Evolutionary conservation across 192 early-diverging fungal species (phyloP).

Genomic region (Powellomyces hirtus): DNA sequence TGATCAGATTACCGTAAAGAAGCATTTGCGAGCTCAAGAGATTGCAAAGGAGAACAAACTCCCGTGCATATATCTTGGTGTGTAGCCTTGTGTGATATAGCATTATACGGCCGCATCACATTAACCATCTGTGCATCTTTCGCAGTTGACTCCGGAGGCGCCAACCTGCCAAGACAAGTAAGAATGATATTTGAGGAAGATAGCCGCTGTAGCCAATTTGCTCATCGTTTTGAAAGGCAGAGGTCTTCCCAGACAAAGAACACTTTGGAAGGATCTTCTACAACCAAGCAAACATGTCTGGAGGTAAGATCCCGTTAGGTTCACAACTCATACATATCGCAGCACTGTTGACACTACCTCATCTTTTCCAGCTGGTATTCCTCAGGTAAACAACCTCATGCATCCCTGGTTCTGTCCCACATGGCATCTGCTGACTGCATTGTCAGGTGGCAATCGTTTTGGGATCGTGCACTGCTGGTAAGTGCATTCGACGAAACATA

Average conservation of each 20-base stretch:
- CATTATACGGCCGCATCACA: no score
- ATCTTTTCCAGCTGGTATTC: conserved; percentile 63
- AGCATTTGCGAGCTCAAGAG: conserved; percentile 96
- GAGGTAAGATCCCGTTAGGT: conserved; percentile 18
- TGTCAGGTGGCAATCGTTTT: conserved; percentile 85
- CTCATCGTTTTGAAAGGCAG: conserved; percentile 57
- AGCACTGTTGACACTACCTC: not conserved
- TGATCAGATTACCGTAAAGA: conserved; percentile 70
- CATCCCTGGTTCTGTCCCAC: no score
- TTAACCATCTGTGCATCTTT: not conserved
- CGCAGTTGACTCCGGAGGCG: conserved; percentile 92
- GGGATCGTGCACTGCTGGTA: conserved; percentile 96
- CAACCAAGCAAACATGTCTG: conserved; percentile 75
- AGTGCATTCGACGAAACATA: no score
- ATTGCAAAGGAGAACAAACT: conserved; percentile 90
- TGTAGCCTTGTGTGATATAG: no score
- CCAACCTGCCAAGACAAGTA: conserved; percentile 74
- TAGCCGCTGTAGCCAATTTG: no score
- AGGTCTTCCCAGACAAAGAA: conserved; percentile 91
- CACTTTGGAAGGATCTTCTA: conserved; percentile 93
- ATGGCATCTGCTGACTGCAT: no score
- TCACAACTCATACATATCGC: not conserved
- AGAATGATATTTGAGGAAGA: no score
- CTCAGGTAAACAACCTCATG: conserved; percentile 50
- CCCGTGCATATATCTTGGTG: conserved; percentile 87